phyloP scores from a whole-genome alignment of 805 yeast species.

The Torulaspora franciscae region DNA sequence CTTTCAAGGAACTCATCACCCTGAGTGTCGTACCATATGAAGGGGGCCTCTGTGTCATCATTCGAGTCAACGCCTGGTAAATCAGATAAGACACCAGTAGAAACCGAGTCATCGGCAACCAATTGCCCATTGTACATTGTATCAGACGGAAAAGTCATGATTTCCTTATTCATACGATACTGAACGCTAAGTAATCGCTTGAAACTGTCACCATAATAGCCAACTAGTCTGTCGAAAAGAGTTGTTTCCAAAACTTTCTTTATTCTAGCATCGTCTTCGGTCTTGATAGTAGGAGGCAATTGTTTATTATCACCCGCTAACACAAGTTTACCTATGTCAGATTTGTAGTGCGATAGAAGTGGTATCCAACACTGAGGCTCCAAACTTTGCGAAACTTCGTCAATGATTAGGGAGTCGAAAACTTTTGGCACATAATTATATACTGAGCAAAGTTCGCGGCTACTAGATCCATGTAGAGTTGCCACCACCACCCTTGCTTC shows the following conservation, averaged over 20 bases:
- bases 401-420: constrained; percentile 81
- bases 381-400: constrained; percentile 89
- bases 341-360: constrained; percentile 55
- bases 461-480: constrained; percentile 85
- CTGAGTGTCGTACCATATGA: constrained; percentile 89
- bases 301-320: constrained; percentile 94
- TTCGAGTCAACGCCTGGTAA: constrained; percentile 44
- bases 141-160: constrained; percentile 73
- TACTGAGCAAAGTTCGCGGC: constrained; percentile 57
- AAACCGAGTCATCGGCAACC: constrained; percentile 57
- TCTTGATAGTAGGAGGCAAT: constrained; percentile 83
- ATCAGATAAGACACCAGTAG: constrained; percentile 48
- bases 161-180: constrained; percentile 77
- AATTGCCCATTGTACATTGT: constrained; percentile 60
- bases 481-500: constrained; percentile 67
- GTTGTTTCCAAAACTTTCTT: constrained; percentile 55
- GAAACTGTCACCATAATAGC: constrained; percentile 43
- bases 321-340: constrained; percentile 50
- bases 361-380: constrained; percentile 99
- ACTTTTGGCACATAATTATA: constrained; percentile 39
- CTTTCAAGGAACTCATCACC: constrained; percentile 78
- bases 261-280: constrained; percentile 40
- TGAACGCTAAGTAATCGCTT: constrained; percentile 66
- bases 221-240: constrained; percentile 72
- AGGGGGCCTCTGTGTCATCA: constrained; percentile 52